Conservation (phyloP, 192 early-diverging fungal genomes). For the Umbelopsis sp. region DNA sequence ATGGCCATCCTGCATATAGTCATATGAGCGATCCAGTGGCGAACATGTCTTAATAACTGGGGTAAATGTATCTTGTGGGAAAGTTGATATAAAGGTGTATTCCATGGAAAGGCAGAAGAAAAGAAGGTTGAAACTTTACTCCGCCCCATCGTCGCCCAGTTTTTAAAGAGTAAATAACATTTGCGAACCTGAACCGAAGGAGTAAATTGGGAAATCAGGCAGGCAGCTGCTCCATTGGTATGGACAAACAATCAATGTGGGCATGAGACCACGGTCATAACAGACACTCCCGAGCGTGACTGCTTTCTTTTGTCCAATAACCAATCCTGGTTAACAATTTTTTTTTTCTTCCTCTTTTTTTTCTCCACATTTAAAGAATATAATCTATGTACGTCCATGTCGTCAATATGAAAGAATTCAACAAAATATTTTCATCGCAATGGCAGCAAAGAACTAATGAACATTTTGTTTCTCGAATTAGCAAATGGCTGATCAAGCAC, state of each 20-base stretch:
- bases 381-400: conserved; percentile 16
- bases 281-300: not conserved
- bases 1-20: not conserved
- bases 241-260: no score
- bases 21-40: not conserved
- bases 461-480: conserved; percentile 19
- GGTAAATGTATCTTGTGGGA: not conserved
- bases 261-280: not conserved
- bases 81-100: not conserved
- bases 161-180: no score
- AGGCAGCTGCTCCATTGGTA: no score
- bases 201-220: no score
- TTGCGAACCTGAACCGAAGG: no score
- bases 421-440: not conserved
- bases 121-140: not conserved
- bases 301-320: not conserved
- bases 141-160: no score
- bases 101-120: not conserved
- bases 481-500: conserved; percentile 80
- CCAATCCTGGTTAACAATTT: not conserved
- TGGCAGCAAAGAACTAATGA: not conserved
- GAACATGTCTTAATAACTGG: not conserved
- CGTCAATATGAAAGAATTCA: not conserved
- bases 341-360: conserved; percentile 18
- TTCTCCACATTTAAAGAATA: conserved; percentile 12